Evolutionary conservation across 192 early-diverging fungal genomes (phyloP), one percentile per base, ranked within the genome.

Genomic region (Borealophlyctis nickersoniae): DNA sequence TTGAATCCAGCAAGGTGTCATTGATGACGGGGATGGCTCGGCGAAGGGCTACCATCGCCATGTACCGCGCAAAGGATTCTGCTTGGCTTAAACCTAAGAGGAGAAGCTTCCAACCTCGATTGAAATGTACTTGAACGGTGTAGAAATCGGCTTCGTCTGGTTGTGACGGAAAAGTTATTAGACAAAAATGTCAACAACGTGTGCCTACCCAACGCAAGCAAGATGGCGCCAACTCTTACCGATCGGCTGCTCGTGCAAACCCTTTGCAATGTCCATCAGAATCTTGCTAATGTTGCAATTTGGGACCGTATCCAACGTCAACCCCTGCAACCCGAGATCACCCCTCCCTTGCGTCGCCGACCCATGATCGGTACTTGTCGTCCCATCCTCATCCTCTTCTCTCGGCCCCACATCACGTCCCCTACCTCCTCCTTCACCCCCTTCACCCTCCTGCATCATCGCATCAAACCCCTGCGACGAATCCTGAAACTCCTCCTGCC

Each of bases 61-160:
- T 72, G 58, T 81, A 81, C 13, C 82, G 71, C 7, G 75, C 54
- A 33, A 84, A 62, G 4, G 77, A 71, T 61, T 84, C 82, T 14
- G 82, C 76, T 57, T 84, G 82, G 32, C 49, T 61, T 11, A 84
- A 60, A 3, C 78, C 82, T 49, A 84, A 53, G 2, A 84, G 66
- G 9, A 84, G 59, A 29, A 84, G 53, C 56, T 84, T 84, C 82
- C 82, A 84, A 2, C 73, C 77, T 28, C 82, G 69, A 56, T 84
- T 84, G 58, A 79, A 75, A 34, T 77, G 70, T 9, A 84, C 71
- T 68, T 84, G 82, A 2, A 75, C 67, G 1, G 80, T 79, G 36
- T 71, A 76, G 63, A 73, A 79, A 55, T 79, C 74, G 13, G 72
- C 74, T 49, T 82, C 80, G 39, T 78, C 80, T 73, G 23, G 4